Percentiles rank a stretch among this genome's conserved stretches.
Conservation (phyloP, 805 yeast species). For the Clavispora santaluciae region DNA sequence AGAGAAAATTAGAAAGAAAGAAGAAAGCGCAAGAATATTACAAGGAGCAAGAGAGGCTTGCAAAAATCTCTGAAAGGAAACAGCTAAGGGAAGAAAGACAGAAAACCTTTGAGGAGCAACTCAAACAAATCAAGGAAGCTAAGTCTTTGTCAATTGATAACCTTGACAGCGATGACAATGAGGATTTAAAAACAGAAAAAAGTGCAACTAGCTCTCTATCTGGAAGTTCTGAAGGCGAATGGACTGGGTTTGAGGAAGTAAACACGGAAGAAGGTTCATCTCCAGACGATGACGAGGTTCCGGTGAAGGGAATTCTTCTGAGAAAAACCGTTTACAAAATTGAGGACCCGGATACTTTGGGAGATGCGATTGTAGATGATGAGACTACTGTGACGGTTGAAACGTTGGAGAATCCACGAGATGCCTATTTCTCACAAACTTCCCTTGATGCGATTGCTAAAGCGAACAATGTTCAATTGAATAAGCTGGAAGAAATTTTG, state of each 20-base stretch:
- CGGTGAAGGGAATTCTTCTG: slow-evolving; percentile 16
- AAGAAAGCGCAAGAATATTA: slow-evolving; percentile 75
- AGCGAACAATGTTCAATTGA: slow-evolving; percentile 66
- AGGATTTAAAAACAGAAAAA: slow-evolving; percentile 2
- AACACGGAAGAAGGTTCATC: neutral
- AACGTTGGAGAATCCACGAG: slow-evolving; percentile 44
- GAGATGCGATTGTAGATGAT: slow-evolving; percentile 40
- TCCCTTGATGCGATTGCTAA: slow-evolving; percentile 46
- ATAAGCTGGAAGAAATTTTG: slow-evolving; percentile 62
- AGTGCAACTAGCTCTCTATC: too few relatives aligned
- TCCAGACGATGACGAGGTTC: slow-evolving; percentile 7
- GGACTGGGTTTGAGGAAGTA: slow-evolving; percentile 5
- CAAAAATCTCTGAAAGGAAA: slow-evolving; percentile 71
- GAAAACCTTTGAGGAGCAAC: slow-evolving; percentile 57
- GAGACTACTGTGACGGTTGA: slow-evolving; percentile 54
- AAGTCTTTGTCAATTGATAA: slow-evolving; percentile 20
- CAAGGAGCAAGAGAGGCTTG: slow-evolving; percentile 72
- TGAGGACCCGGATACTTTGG: slow-evolving; percentile 21
- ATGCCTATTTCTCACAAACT: slow-evolving; percentile 27
- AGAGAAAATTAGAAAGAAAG: slow-evolving; percentile 82
- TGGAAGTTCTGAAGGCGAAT: slow-evolving; percentile 7
- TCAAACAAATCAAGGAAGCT: slow-evolving; percentile 52
- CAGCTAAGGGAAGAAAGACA: slow-evolving; percentile 66
- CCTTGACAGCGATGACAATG: slow-evolving; percentile 17
- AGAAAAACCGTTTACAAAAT: slow-evolving; percentile 28